phyloP scores from a whole-genome alignment of 192 early-diverging fungal species.

The Cladochytrium replicatum region DNA sequence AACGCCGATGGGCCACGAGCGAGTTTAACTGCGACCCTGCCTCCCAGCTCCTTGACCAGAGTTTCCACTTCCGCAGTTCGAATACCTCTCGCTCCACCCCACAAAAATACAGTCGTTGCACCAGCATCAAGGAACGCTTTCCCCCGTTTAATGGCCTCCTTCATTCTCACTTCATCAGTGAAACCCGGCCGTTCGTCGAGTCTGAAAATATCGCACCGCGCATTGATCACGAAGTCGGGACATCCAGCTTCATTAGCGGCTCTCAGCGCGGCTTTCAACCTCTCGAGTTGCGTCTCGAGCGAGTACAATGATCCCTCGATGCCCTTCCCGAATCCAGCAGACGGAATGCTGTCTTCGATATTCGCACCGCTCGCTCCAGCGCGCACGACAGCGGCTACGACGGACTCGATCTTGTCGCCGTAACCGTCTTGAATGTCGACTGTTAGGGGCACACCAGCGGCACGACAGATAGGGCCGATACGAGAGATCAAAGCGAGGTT shows the following conservation, averaged over 20 bases:
- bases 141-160: constrained; percentile 27
- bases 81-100: no score
- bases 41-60: no score
- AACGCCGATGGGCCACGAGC: no score
- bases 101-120: constrained; percentile 30
- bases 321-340: no score
- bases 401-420: constrained; percentile 19
- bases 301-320: constrained; percentile 10
- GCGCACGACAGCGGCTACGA: constrained; percentile 7
- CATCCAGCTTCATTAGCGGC: constrained; percentile 21
- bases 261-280: constrained; percentile 16
- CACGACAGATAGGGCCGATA: constrained; percentile 9
- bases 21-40: no score
- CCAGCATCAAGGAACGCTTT: constrained; percentile 28
- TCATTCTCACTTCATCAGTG: constrained; percentile 14
- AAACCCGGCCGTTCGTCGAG: not conserved
- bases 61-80: no score
- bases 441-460: constrained; percentile 5
- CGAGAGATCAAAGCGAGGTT: constrained; percentile 22
- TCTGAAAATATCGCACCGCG: constrained; percentile 24
- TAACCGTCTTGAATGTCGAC: constrained; percentile 34
- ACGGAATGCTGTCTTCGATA: constrained; percentile 14
- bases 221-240: constrained; percentile 38
- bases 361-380: constrained; percentile 15
- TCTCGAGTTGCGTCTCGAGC: constrained; percentile 15